Percentiles rank a stretch among this genome's conserved stretches.
phyloP scores from a whole-genome alignment of 768 basidiomycete species.

The Tulasnella sp. region DNA sequence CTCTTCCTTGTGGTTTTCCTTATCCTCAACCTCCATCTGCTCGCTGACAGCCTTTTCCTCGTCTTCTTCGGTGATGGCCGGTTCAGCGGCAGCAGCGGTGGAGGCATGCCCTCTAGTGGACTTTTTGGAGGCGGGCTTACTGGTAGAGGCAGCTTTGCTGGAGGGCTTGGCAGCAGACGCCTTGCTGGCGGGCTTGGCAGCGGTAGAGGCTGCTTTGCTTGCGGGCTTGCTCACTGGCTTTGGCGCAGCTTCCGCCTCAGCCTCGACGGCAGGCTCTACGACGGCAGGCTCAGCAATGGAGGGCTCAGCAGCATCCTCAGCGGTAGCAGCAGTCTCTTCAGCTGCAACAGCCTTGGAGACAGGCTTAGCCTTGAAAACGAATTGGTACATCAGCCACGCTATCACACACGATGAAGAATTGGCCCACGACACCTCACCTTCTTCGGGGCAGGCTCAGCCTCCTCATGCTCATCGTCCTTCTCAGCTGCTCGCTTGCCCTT shows the following conservation, averaged over 20 bases:
- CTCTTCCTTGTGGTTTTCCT: constrained; percentile 9
- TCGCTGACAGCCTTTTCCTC: constrained; percentile 19
- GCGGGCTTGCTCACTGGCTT: constrained; percentile 8
- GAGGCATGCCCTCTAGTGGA: constrained; percentile 7
- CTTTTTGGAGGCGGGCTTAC: constrained; percentile 15
- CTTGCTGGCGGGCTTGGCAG: constrained; percentile 13
- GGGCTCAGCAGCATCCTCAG: constrained; percentile 23
- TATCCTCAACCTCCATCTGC: constrained; percentile 2
- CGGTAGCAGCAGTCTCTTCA: background rate
- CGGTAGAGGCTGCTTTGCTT: constrained; percentile 8
- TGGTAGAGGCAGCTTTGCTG: constrained; percentile 14
- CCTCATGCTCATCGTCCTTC: constrained; percentile 15
- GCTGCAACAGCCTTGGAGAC: background rate
- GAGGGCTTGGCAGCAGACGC: constrained; percentile 15
- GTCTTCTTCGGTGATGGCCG: constrained; percentile 19
- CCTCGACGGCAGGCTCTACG: constrained; percentile 6
- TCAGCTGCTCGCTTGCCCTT: constrained; percentile 25
- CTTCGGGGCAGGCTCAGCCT: constrained; percentile 19
- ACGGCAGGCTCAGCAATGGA: constrained; percentile 3
- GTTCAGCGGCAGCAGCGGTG: constrained; percentile 16
- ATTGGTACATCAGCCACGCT: background rate
- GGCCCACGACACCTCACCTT: constrained; percentile 14
- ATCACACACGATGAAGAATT: constrained; percentile 4
- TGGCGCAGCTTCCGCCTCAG: background rate
- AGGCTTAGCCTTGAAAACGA: background rate